phyloP scores from a whole-genome alignment of 345 rosid species.

The Erysimum cheiranthoides region DNA sequence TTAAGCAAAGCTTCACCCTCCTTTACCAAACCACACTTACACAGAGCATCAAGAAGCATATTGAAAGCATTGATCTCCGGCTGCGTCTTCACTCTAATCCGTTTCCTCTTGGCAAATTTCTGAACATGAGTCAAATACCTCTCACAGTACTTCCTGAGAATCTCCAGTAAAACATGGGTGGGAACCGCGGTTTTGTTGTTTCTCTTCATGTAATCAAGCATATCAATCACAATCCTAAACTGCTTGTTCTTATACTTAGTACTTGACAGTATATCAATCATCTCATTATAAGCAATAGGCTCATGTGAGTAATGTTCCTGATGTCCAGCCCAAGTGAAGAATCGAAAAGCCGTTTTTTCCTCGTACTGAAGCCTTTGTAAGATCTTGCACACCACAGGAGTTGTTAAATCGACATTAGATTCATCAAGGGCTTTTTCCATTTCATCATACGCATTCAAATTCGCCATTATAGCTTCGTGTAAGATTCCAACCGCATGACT shows the following conservation, averaged over 20 bases:
- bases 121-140: conserved; percentile 83
- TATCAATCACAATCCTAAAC: conserved; percentile 76
- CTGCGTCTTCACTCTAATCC: conserved; percentile 84
- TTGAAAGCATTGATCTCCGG: conserved; percentile 88
- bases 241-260: conserved; percentile 82
- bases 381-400: conserved; percentile 64
- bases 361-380: conserved; percentile 73
- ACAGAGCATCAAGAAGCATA: conserved; percentile 80
- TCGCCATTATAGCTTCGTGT: conserved; percentile 54
- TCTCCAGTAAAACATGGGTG: conserved; percentile 57
- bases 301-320: conserved; percentile 69
- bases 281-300: conserved; percentile 64
- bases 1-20: conserved; percentile 67
- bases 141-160: conserved; percentile 71
- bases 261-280: conserved; percentile 83
- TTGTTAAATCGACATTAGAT: conserved; percentile 57
- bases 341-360: conserved; percentile 78
- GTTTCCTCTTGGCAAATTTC: conserved; percentile 88
- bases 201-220: conserved; percentile 90
- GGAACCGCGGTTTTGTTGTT: conserved; percentile 59
- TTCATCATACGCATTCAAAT: conserved; percentile 50
- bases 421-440: conserved; percentile 71
- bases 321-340: conserved; percentile 82
- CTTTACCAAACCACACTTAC: conserved; percentile 79
- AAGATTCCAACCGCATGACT: conserved; percentile 56